Conservation (phyloP, 805 yeast species). For the Metschnikowia bowlesiae region DNA sequence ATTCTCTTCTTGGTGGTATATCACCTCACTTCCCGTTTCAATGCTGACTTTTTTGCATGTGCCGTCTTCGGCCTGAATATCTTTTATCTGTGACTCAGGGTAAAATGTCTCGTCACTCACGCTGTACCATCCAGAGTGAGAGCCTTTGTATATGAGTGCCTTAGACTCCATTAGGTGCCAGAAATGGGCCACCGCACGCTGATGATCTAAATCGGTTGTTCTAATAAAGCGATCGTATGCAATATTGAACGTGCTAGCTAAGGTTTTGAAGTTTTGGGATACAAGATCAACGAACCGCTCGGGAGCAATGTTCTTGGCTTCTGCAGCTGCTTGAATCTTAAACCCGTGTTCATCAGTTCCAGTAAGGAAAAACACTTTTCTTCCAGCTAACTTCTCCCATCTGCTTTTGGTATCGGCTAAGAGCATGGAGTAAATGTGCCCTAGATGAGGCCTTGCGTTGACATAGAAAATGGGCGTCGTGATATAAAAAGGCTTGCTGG, state of each 20-base stretch:
- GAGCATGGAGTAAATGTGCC: conserved; percentile 86
- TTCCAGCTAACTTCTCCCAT: conserved; percentile 52
- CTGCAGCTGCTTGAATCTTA: conserved; percentile 86
- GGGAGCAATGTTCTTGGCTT: conserved; percentile 44
- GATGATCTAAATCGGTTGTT: conserved; percentile 84
- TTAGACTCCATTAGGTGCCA: conserved; percentile 61
- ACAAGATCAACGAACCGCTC: conserved; percentile 68
- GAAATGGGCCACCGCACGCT: conserved; percentile 55
- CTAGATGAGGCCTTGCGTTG: conserved; percentile 90
- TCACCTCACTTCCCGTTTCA: conserved; percentile 76
- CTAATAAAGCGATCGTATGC: conserved; percentile 74
- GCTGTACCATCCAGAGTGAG: conserved; percentile 93
- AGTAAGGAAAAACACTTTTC: conserved; percentile 57
- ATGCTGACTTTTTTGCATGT: conserved; percentile 40
- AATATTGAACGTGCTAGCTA: conserved; percentile 59
- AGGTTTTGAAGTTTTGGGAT: conserved; percentile 54
- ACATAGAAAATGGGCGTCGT: conserved; percentile 97
- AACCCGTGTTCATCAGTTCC: conserved; percentile 98
- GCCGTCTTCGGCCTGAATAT: conserved; percentile 21
- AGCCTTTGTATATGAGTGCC: conserved; percentile 74
- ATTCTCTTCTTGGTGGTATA: conserved; percentile 72
- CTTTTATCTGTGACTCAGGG: conserved; percentile 70
- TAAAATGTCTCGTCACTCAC: conserved; percentile 92
- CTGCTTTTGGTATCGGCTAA: conserved; percentile 74
- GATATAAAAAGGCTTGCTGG: conserved; percentile 39